Conservation (phyloP, 345 rosid genomes). For the Citrus sp. region DNA sequence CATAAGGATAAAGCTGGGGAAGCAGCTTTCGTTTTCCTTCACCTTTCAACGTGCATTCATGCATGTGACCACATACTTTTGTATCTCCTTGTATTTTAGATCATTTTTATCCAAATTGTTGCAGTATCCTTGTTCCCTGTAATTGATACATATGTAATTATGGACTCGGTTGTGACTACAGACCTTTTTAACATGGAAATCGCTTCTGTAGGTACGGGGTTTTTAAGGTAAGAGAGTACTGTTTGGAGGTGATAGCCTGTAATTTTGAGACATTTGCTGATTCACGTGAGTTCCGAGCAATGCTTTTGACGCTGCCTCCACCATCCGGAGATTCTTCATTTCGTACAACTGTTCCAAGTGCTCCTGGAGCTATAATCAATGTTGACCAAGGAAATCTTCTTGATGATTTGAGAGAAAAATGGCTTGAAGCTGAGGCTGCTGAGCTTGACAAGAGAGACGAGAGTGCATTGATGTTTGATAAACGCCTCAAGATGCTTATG, state of each 20-base stretch:
- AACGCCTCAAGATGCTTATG: slow-evolving; percentile 82
- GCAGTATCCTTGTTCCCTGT: neutral
- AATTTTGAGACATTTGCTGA: slow-evolving; percentile 91
- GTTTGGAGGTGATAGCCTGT: slow-evolving; percentile 80
- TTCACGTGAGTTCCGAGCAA: slow-evolving; percentile 71
- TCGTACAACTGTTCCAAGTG: slow-evolving; percentile 86
- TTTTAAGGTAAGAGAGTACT: slow-evolving; percentile 80
- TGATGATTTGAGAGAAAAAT: slow-evolving; percentile 90
- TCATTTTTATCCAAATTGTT: neutral
- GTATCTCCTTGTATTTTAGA: neutral
- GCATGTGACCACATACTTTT: neutral
- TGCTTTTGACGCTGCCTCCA: slow-evolving; percentile 88
- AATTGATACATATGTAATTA: neutral
- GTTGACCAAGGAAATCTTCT: slow-evolving; percentile 79
- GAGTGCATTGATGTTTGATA: slow-evolving; percentile 83
- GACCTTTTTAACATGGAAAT: slow-evolving; percentile 4
- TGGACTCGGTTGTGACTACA: neutral
- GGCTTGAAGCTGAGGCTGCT: slow-evolving; percentile 97
- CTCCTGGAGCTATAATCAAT: slow-evolving; percentile 72
- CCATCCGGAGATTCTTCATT: slow-evolving; percentile 94
- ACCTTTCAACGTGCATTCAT: neutral
- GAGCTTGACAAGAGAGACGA: slow-evolving; percentile 98
- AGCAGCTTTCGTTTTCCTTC: neutral
- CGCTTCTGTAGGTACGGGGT: slow-evolving; percentile 73
- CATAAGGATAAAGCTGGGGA: neutral